These are phyloP conservation scores for Triticum timopheevii DNA, from an alignment of 176 grass and related monocot species.

Conservation along the genomic window DNA sequence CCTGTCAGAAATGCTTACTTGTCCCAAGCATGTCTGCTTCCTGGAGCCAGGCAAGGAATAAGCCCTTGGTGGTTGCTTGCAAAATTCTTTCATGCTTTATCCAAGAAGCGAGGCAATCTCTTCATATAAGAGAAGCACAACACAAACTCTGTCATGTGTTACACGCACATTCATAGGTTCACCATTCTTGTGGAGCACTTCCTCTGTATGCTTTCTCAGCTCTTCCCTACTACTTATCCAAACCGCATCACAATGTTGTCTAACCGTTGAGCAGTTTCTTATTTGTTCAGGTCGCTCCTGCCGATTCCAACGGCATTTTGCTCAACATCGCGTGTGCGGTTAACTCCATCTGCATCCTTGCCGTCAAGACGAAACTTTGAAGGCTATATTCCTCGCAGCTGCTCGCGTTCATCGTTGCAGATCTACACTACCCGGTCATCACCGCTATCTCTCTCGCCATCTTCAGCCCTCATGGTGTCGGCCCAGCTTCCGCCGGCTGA, in stretches of 20 bases:
- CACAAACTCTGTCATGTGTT: constrained; percentile 26
- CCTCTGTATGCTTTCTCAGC: constrained; percentile 22
- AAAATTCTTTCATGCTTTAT: constrained; percentile 29
- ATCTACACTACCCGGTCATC: constrained; percentile 40
- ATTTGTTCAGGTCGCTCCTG: constrained; percentile 58
- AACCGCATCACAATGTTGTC: constrained; percentile 20
- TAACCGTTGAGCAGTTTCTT: constrained; percentile 58
- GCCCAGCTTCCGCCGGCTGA: constrained; percentile 57
- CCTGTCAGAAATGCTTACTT: constrained; percentile 31
- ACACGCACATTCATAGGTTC: constrained; percentile 22
- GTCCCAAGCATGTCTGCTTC: constrained; percentile 35
- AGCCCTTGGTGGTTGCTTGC: constrained; percentile 27
- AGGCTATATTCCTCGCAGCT: constrained; percentile 77
- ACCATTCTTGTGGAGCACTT: constrained; percentile 41
- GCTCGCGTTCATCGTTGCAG: constrained; percentile 52
- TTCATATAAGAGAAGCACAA: constrained; percentile 46
- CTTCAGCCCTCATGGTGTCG: constrained; percentile 51
- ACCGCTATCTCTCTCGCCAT: constrained; percentile 29
- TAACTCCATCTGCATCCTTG: constrained; percentile 39
- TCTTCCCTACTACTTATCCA: constrained; percentile 5
- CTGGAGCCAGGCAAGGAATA: constrained; percentile 52
- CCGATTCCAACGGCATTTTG: constrained; percentile 24
- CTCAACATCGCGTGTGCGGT: constrained; percentile 22
- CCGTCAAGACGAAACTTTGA: constrained; percentile 58
- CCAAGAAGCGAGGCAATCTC: constrained; percentile 31